Base-by-base conservation (phyloP, 2,329 filamentous ascomycete species). In the Colletotrichum godetiae region DNA sequence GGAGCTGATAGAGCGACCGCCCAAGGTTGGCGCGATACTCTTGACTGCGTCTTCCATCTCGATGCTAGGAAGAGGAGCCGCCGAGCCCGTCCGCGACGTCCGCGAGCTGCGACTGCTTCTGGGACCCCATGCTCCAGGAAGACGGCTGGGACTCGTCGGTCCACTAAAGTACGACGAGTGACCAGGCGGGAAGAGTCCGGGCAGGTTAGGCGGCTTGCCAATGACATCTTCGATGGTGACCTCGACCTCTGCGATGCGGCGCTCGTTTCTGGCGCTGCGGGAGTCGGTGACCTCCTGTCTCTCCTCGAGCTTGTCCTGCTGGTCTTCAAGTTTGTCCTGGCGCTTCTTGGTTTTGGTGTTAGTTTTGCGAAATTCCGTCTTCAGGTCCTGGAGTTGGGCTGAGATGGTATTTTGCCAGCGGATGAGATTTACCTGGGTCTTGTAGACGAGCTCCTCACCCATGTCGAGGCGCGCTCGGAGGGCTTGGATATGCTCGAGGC, bases 201-300 rank as follows among this genome's bases (percentile, higher is more conserved):
- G 46, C 8, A 29, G 19, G 31, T 13, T 35, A 6, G 61, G 22
- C 1, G n/a, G 10, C 13, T 53, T 37, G 8, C 53, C 46, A 3
- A 64, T 46, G 29, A 31, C 24, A 7, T 64, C 33, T 49, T 64
- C 61, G 3, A 64, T 37, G 3, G 52, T 52, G 37, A 42, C 19
- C 37, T 42, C 37, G 13, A 42, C 37, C 15, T 42, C 37, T 22
- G 46, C 49, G 49, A 64, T 27, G 19, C 61, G 61, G n/a, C 53
- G 37, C 6, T 73, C 70, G 5, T 65, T 22, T 5, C 68, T 60
- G 33, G 58, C 53, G 5, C 67, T 60, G 27, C 59, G 59, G 13
- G 70, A 70, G 27, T 49, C 61, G 4, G 60, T 15, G 42, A 70
- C 29, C 15, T 70, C 67, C 29, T 64, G 67, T 0, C 52, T 60